A percentile compares a stretch with the other conserved stretches of the same genome.
Evolutionary conservation across 306 rosid species (phyloP).

Genomic region (Acmispon strigosus): DNA sequence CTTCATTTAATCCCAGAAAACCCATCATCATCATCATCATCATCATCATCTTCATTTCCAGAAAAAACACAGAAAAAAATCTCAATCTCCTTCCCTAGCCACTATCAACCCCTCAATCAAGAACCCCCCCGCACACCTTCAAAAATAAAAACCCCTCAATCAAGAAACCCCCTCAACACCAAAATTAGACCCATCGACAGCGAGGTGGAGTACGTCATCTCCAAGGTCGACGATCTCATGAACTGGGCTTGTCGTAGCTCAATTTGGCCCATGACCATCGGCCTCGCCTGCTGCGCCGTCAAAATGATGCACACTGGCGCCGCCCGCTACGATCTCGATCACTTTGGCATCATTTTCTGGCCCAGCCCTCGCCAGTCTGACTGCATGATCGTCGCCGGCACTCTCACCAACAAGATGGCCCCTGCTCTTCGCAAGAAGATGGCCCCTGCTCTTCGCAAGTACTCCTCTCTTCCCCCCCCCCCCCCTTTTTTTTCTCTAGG

Average conservation of each 20-base stretch:
- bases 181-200: too few species aligned
- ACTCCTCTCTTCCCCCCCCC: not conserved
- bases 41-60: too few species aligned
- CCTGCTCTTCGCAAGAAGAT: slow-evolving; percentile 99
- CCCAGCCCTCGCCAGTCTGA: slow-evolving; percentile 98
- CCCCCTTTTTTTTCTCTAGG: slow-evolving; percentile 7
- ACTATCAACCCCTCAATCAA: too few species aligned
- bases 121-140: too few species aligned
- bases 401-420: slow-evolving; percentile 99
- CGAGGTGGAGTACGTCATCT: slow-evolving; percentile 84
- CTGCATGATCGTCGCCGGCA: slow-evolving; percentile 95
- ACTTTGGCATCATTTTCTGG: slow-evolving; percentile 89
- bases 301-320: slow-evolving; percentile 99
- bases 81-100: too few species aligned
- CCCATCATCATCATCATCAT: too few species aligned
- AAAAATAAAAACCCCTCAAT: too few species aligned
- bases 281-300: slow-evolving; percentile 98
- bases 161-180: too few species aligned
- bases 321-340: slow-evolving; percentile 89
- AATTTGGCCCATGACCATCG: slow-evolving; percentile 97
- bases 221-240: slow-evolving; percentile 88
- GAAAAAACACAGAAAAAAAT: too few species aligned
- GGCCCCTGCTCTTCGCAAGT: too few species aligned
- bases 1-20: too few species aligned
- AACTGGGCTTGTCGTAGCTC: slow-evolving; percentile 96